Percentiles rank a stretch among this genome's conserved stretches.
Evolutionary conservation across 164 flowering plant genomes (phyloP).

Genomic region (Santalum album): DNA sequence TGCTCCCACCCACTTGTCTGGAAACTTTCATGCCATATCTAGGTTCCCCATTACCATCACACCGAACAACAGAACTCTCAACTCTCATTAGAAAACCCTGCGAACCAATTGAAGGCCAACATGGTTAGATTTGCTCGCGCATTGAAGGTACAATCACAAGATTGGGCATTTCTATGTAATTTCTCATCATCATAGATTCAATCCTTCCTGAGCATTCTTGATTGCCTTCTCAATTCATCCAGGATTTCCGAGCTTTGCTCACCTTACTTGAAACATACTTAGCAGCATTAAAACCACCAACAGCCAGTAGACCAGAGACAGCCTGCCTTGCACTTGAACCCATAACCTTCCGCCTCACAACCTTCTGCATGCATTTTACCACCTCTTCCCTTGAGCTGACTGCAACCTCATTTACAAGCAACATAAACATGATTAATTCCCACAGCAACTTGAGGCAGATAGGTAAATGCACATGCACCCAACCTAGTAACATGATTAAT

Average conservation of each 20-base stretch:
- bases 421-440: neutral
- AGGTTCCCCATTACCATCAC: too few species aligned
- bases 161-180: too few species aligned
- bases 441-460: neutral
- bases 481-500: too few species aligned
- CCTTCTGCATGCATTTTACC: constrained; percentile 51
- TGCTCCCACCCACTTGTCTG: too few species aligned
- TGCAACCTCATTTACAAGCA: constrained; percentile 19
- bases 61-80: too few species aligned
- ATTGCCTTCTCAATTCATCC: constrained; percentile 8
- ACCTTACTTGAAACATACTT: constrained; percentile 61
- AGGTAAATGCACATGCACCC: neutral
- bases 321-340: constrained; percentile 88
- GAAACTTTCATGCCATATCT: too few species aligned
- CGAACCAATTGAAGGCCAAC: too few species aligned
- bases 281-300: constrained; percentile 55
- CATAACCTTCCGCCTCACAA: constrained; percentile 59
- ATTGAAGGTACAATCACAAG: too few species aligned
- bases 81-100: too few species aligned
- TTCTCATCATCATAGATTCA: too few species aligned
- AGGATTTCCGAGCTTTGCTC: constrained; percentile 74
- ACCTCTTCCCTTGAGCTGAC: constrained; percentile 58
- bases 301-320: constrained; percentile 66
- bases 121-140: too few species aligned
- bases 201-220: neutral